A percentile compares a stretch with the other conserved stretches of the same genome.
phyloP scores from a whole-genome alignment of 345 rosid genomes.

The Chamaenerion angustifolium region DNA sequence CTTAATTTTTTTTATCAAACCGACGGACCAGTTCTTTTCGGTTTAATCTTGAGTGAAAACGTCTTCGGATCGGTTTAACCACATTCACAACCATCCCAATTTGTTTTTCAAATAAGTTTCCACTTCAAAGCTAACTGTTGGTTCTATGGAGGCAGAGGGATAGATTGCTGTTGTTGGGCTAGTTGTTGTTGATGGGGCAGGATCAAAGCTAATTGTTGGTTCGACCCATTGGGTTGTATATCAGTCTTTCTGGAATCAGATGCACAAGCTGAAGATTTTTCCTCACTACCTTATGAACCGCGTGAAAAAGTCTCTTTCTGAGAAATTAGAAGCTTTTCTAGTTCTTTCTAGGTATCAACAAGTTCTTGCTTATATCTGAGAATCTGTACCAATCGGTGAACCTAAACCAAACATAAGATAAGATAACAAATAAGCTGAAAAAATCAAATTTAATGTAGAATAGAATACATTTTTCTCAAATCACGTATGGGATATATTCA shows the following conservation, averaged over 20 bases:
- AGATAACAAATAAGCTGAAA: no score
- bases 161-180: no score
- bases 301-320: conserved; percentile 67
- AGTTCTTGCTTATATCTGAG: conserved; percentile 97
- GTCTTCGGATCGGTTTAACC: no score
- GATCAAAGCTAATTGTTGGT: conserved; percentile 85
- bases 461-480: conserved; percentile 1
- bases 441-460: background rate
- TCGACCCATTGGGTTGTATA: conserved; percentile 38
- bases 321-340: conserved; percentile 78
- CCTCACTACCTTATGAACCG: conserved; percentile 64
- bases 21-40: no score
- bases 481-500: conserved; percentile 91
- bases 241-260: conserved; percentile 51
- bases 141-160: conserved; percentile 35
- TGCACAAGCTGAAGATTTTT: conserved; percentile 43
- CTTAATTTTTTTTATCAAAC: no score
- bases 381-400: conserved; percentile 94
- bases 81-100: no score
- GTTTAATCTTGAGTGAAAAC: no score
- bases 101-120: no score
- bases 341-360: conserved; percentile 82
- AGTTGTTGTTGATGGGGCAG: conserved; percentile 71
- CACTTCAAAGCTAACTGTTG: no score
- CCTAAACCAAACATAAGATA: conserved; percentile 37